Percentiles rank a stretch among this genome's conserved stretches.
Conservation (phyloP, 805 yeast genomes). For the Kodamaea laetipori region DNA sequence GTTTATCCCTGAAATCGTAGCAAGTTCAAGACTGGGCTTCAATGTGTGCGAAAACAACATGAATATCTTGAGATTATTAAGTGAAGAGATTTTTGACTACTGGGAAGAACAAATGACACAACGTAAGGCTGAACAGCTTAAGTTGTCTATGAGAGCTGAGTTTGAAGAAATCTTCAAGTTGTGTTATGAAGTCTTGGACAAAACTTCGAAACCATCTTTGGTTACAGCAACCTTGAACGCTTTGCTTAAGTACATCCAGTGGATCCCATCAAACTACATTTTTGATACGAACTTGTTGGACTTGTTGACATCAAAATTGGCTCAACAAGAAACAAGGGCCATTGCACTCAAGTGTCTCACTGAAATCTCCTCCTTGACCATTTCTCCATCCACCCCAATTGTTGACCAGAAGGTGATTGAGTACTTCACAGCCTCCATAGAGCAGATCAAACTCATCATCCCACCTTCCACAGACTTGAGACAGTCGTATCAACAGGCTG, state of each 20-base stretch:
- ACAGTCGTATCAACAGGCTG: constrained; percentile 70
- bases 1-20: constrained; percentile 90
- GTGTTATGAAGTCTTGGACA: constrained; percentile 91
- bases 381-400: constrained; percentile 62
- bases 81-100: constrained; percentile 95
- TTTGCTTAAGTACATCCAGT: constrained; percentile 80
- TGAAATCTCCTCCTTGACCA: constrained; percentile 75
- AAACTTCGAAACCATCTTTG: constrained; percentile 80
- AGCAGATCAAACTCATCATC: constrained; percentile 64
- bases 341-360: constrained; percentile 89
- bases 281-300: constrained; percentile 83
- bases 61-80: constrained; percentile 82
- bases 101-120: constrained; percentile 97
- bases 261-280: constrained; percentile 91
- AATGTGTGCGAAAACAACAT: constrained; percentile 98
- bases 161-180: constrained; percentile 91
- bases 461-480: constrained; percentile 75
- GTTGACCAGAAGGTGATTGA: constrained; percentile 58
- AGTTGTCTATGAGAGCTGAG: constrained; percentile 82
- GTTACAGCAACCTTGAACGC: constrained; percentile 83
- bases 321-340: constrained; percentile 77
- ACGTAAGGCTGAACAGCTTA: constrained; percentile 84
- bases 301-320: constrained; percentile 69
- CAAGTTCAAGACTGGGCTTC: constrained; percentile 77
- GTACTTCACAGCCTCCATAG: constrained; percentile 74